Evolutionary conservation across 352 stramenopile genomes (phyloP).

Genomic region (Phytophthora pluvialis): DNA sequence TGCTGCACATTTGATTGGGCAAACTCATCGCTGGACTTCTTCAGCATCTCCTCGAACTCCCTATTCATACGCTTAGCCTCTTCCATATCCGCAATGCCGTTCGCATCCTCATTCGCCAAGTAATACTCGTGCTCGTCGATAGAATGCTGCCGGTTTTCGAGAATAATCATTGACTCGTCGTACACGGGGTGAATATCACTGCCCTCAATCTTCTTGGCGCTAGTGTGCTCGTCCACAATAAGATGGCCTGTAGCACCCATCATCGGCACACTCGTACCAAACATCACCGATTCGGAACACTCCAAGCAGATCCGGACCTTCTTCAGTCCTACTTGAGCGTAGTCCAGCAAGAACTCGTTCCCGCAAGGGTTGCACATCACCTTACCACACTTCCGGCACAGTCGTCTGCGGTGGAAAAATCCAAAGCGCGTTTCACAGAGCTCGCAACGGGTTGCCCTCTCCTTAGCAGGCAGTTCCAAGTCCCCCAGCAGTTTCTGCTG

Average conservation of each 20-base stretch:
- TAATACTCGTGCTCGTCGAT: conserved; percentile 71
- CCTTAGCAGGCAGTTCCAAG: conserved; percentile 64
- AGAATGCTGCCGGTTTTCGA: conserved; percentile 44
- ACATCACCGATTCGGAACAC: conserved; percentile 60
- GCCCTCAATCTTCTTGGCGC: conserved; percentile 24
- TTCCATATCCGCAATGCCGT: conserved; percentile 59
- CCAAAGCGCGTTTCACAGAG: conserved; percentile 60
- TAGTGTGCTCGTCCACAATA: conserved; percentile 9
- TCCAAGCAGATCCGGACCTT: conserved; percentile 76
- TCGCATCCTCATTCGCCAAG: conserved; percentile 52
- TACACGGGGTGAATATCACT: conserved; percentile 45
- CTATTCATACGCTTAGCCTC: conserved; percentile 72
- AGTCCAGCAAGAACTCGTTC: conserved; percentile 57
- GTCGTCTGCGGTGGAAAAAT: conserved; percentile 67
- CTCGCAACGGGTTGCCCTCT: conserved; percentile 50
- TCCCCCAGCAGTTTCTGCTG: conserved; percentile 62
- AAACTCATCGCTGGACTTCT: conserved; percentile 26
- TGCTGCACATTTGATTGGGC: conserved; percentile 1
- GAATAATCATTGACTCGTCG: conserved; percentile 44
- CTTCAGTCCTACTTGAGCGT: conserved; percentile 49
- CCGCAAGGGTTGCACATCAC: conserved; percentile 73
- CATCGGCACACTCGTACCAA: conserved; percentile 31
- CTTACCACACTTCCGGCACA: conserved; percentile 80
- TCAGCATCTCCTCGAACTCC: conserved; percentile 65
- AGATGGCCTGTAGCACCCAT: conserved; percentile 19